A percentile compares a stretch with the other conserved stretches of the same genome.
phyloP scores from a whole-genome alignment of 2,329 filamentous ascomycete genomes.

The Ceratocystis alfenasii region DNA sequence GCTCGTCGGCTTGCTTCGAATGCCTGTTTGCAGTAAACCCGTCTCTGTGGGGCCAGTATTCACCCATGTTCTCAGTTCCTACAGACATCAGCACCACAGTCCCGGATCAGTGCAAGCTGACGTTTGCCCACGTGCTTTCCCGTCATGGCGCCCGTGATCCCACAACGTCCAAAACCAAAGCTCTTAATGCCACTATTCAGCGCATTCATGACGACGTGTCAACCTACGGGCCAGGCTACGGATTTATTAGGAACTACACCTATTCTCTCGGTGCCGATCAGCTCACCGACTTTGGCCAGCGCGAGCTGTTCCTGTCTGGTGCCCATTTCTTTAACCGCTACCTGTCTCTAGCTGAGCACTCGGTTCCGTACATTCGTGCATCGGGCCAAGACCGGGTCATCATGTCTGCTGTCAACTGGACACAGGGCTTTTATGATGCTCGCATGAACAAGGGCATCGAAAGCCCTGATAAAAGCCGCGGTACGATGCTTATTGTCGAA shows the following conservation, averaged over 20 bases:
- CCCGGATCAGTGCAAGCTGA: constrained; percentile 59
- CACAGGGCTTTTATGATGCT: constrained; percentile 53
- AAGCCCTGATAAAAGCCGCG: constrained; percentile 35
- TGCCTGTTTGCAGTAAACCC: constrained; percentile 15
- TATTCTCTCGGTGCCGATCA: constrained; percentile 61
- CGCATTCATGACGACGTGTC: constrained; percentile 49
- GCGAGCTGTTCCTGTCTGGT: constrained; percentile 63
- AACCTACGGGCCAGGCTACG: constrained; percentile 49
- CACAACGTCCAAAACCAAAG: constrained; percentile 51
- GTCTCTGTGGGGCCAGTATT: constrained; percentile 69
- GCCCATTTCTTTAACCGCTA: constrained; percentile 67
- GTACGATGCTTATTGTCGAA: constrained; percentile 53
- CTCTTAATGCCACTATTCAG: constrained; percentile 52
- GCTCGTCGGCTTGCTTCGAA: constrained; percentile 12
- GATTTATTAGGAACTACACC: constrained; percentile 59
- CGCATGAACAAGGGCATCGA: constrained; percentile 32
- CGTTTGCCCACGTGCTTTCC: constrained; percentile 69
- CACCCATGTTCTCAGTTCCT: constrained; percentile 66
- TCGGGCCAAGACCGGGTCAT: constrained; percentile 60
- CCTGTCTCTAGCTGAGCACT: constrained; percentile 42
- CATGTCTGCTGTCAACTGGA: constrained; percentile 63
- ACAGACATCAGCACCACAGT: constrained; percentile 50
- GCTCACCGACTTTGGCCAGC: constrained; percentile 53
- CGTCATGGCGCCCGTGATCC: constrained; percentile 78
- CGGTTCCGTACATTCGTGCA: constrained; percentile 59